These are phyloP conservation scores for Boletus tylopilopsis DNA, from an alignment of 768 basidiomycete species.

Conservation along the genomic window DNA sequence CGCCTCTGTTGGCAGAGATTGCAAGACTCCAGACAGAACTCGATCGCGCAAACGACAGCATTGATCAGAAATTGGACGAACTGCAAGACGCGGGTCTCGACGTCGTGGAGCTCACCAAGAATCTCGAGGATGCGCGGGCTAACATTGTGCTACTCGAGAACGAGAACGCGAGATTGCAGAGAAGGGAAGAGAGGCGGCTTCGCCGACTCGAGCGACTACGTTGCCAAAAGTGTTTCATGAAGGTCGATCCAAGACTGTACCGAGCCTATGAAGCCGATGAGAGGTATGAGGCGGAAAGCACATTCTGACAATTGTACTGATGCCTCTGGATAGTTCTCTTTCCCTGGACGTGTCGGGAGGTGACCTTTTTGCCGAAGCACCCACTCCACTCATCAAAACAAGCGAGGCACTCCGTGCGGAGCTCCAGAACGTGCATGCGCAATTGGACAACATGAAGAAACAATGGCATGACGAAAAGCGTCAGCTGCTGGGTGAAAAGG, in stretches of 20 bases:
- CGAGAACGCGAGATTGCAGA: slow-evolving; percentile 59
- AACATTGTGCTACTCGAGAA: slow-evolving; percentile 58
- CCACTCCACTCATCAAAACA: slow-evolving; percentile 65
- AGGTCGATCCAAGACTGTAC: slow-evolving; percentile 47
- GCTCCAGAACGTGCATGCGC: slow-evolving; percentile 55
- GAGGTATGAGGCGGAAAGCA: slow-evolving; percentile 41
- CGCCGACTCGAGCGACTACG: slow-evolving; percentile 57
- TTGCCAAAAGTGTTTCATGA: slow-evolving; percentile 67
- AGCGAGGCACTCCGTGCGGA: slow-evolving; percentile 61
- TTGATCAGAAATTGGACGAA: slow-evolving; percentile 85
- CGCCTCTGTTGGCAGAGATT: slow-evolving; percentile 71
- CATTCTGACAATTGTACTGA: slow-evolving; percentile 7
- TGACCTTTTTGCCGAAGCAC: slow-evolving; percentile 51
- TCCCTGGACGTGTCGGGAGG: slow-evolving; percentile 45
- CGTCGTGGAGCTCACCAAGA: slow-evolving; percentile 65
- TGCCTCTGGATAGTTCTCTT: slow-evolving; percentile 37
- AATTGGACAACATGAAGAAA: slow-evolving; percentile 61
- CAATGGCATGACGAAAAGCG: slow-evolving; percentile 69
- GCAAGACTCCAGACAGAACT: slow-evolving; percentile 70
- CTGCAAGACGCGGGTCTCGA: slow-evolving; percentile 79
- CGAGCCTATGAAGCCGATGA: slow-evolving; percentile 49
- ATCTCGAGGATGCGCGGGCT: slow-evolving; percentile 66
- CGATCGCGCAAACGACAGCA: slow-evolving; percentile 74
- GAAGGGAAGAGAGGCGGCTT: slow-evolving; percentile 67
- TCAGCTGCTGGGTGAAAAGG: slow-evolving; percentile 65